These are phyloP conservation scores for Crithidia fasciculata DNA, from an alignment of 208 protist species.

Conservation along the genomic window DNA sequence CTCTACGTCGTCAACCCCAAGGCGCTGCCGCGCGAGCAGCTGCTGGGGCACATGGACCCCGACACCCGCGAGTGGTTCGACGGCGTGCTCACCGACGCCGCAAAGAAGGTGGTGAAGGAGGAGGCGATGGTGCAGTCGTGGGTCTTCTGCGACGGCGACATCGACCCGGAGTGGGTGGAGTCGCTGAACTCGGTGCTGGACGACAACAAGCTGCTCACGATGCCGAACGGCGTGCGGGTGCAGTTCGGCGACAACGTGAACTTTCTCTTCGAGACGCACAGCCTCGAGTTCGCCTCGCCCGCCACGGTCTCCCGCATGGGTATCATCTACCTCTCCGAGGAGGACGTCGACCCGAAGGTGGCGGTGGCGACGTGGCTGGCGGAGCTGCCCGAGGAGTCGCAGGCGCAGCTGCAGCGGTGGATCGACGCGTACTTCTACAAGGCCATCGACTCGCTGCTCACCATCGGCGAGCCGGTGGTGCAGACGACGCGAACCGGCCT, in stretches of 20 bases:
- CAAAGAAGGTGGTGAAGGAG: slow-evolving; percentile 95
- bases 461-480: slow-evolving; percentile 79
- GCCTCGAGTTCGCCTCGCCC: slow-evolving; percentile 97
- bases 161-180: slow-evolving; percentile 99
- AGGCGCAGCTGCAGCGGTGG: slow-evolving; percentile 74
- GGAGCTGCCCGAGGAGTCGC: slow-evolving; percentile 81
- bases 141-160: slow-evolving; percentile 99
- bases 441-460: slow-evolving; percentile 89
- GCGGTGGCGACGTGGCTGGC: slow-evolving; percentile 93
- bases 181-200: slow-evolving; percentile 99
- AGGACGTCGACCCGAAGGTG: slow-evolving; percentile 94
- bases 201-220: slow-evolving; percentile 98
- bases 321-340: slow-evolving; percentile 98
- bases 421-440: slow-evolving; percentile 95
- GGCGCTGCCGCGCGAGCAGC: slow-evolving; percentile 94
- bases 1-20: slow-evolving; percentile 98
- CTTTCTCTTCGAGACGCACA: slow-evolving; percentile 99
- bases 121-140: slow-evolving; percentile 90
- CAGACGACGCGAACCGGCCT: slow-evolving; percentile 93
- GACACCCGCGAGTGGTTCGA: slow-evolving; percentile 99
- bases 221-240: slow-evolving; percentile 98
- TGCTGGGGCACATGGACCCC: slow-evolving; percentile 98
- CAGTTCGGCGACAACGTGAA: slow-evolving; percentile 99
- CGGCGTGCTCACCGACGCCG: slow-evolving; percentile 96
- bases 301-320: slow-evolving; percentile 99